Evolutionary conservation across 2,329 filamentous ascomycete genomes (phyloP).

Genomic region (Aspergillus spinulosporus): DNA sequence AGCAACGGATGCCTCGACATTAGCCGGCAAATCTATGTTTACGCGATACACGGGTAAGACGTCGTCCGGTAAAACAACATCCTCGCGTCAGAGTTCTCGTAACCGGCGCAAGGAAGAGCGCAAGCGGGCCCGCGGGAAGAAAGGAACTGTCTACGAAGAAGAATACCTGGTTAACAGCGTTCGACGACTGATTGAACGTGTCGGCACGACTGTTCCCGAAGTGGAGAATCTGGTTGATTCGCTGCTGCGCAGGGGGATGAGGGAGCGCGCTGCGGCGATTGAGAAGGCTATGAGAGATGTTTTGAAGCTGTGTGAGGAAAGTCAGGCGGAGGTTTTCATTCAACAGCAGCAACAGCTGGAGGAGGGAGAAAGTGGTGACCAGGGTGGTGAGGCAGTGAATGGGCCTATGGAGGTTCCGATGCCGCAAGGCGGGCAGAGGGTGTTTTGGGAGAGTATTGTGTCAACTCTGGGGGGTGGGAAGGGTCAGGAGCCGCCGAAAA

Average conservation of each 20-base stretch:
- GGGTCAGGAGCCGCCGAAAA: conserved; percentile 50
- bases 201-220: conserved; percentile 72
- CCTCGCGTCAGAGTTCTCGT: conserved; percentile 74
- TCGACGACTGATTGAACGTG: conserved; percentile 75
- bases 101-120: conserved; percentile 88
- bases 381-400: conserved; percentile 21
- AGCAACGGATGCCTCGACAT: conserved; percentile 77
- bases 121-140: conserved; percentile 90
- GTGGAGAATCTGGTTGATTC: conserved; percentile 73
- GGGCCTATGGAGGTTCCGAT: conserved; percentile 2
- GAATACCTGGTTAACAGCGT: conserved; percentile 93
- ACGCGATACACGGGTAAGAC: conserved; percentile 73
- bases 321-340: conserved; percentile 70
- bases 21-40: conserved; percentile 78
- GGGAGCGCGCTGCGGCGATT: conserved; percentile 78
- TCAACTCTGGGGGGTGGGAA: conserved; percentile 38
- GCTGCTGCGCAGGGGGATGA: conserved; percentile 77
- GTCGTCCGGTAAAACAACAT: conserved; percentile 35
- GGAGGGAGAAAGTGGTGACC: conserved; percentile 26
- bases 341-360: conserved; percentile 10
- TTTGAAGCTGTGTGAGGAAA: conserved; percentile 65
- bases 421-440: conserved; percentile 32
- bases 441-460: conserved; percentile 44
- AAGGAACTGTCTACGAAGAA: conserved; percentile 96
- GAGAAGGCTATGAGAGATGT: conserved; percentile 74